Base-by-base conservation (phyloP, 495 filamentous ascomycete genomes). In the Corynascus novoguineensis region DNA sequence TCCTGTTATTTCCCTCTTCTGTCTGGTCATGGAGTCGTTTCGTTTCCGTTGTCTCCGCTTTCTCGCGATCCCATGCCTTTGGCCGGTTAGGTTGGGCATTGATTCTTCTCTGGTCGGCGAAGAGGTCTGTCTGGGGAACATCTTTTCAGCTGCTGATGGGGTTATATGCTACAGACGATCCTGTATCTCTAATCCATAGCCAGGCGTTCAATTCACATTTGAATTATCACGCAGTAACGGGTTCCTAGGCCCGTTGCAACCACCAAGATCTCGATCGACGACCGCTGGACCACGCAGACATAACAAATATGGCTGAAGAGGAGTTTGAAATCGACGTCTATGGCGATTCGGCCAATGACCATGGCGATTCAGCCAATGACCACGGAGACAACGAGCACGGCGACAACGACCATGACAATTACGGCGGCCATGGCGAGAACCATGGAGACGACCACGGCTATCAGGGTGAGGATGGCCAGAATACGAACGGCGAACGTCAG, bases 281-380 rank as follows among this genome's bases (percentile, higher is more conserved):
- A n/a, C 32, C 41, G 4, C 10, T 22, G 31, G 22, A 40, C 57
- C 25, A 19, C 15, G 17, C 40, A 28, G n/a, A 44, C 10, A 31
- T 44, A 29, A 35, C 24, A 55, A 65, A 7, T 45, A 74, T 74
- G 71, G 68, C 69, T 60, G 93, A 97, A 71, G 90, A 93, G 73
- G 91, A 95, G 66, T 97, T 97, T 79, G 93, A 97, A 70, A 95
- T 97, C 80, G 95, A 97, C 71, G 91, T 97, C 73, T 97, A 96
- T 70, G 92, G 90, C 60, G 92, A 97, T 68, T 84, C 87, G 48
- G 78, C 78, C 60, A 70, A 67, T 21, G 70, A 76, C 28, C 68
- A 67, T 46, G 72, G 81, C 48, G 79, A 59, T 21, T 21, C 45
- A 2, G 70, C 75, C 31, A 67, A 67, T 46, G 73, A 81, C 48